phyloP scores from a whole-genome alignment of 805 yeast species.

The Diddensiella caesifluorescens region DNA sequence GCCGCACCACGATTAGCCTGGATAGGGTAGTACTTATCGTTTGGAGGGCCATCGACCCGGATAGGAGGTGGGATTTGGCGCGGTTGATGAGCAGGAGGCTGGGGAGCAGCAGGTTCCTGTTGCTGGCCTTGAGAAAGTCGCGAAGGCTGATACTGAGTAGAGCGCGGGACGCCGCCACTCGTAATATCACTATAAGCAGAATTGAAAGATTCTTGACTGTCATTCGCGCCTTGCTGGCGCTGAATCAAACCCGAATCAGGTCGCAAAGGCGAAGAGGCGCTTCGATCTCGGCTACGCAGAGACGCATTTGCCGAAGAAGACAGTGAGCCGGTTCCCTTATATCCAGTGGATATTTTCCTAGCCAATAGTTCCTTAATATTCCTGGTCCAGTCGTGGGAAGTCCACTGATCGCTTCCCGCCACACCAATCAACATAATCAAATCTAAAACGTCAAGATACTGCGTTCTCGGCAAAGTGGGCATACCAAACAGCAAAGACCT shows the following conservation, averaged over 20 bases:
- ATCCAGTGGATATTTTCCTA: conserved; percentile 45
- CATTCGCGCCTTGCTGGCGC: background rate
- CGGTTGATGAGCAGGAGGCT: background rate
- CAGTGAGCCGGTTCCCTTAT: conserved; percentile 37
- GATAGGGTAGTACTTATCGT: background rate
- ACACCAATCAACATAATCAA: conserved; percentile 39
- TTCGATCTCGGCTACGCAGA: conserved; percentile 12
- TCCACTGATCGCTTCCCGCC: conserved; percentile 44
- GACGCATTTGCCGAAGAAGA: conserved; percentile 6
- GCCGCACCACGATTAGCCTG: background rate
- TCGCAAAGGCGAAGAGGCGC: conserved; percentile 19
- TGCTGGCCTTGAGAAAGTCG: conserved; percentile 1
- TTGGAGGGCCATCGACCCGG: background rate
- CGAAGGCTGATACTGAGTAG: conserved; percentile 2
- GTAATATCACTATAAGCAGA: background rate
- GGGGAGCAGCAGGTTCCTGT: background rate
- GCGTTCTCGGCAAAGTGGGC: conserved; percentile 74
- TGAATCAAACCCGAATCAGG: conserved; percentile 7
- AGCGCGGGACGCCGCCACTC: background rate
- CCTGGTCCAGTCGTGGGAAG: conserved; percentile 52
- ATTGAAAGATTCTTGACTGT: background rate
- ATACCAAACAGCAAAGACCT: conserved; percentile 70
- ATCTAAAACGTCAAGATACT: conserved; percentile 65
- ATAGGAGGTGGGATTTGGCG: conserved; percentile 1
- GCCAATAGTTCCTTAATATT: conserved; percentile 52